phyloP scores from a whole-genome alignment of 805 yeast species.

The Candida schatavii region DNA sequence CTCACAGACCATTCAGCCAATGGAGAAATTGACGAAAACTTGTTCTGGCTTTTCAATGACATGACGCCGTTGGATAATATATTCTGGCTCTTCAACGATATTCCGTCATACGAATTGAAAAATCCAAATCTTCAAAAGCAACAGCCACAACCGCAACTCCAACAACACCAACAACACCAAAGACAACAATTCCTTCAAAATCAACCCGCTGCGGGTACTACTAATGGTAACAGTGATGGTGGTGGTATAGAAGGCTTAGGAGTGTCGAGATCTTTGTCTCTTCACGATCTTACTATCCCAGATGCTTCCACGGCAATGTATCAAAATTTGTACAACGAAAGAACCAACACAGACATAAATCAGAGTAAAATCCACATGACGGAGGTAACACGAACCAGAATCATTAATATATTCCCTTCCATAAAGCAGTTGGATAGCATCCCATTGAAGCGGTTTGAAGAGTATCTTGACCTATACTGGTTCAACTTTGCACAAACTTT shows the following conservation, averaged over 20 bases:
- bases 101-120: neutral
- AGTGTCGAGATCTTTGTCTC: neutral
- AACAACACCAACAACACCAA: neutral
- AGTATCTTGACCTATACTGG: conserved; percentile 10
- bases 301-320: conserved; percentile 7
- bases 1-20: neutral
- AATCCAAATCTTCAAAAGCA: too few relatives aligned
- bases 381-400: conserved; percentile 5
- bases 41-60: conserved; percentile 9
- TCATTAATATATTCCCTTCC: conserved; percentile 3
- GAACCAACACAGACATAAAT: conserved; percentile 5
- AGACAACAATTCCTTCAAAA: neutral
- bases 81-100: conserved; percentile 8
- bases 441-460: conserved; percentile 6
- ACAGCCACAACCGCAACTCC: neutral
- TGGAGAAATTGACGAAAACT: conserved; percentile 6
- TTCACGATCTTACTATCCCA: too few relatives aligned
- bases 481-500: conserved; percentile 7
- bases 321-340: conserved; percentile 8
- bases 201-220: neutral
- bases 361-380: conserved; percentile 5
- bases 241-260: neutral
- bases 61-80: conserved; percentile 6
- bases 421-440: conserved; percentile 1
- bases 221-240: neutral